Base-by-base conservation (phyloP, 495 filamentous ascomycete species). In the Echria macrotheca region DNA sequence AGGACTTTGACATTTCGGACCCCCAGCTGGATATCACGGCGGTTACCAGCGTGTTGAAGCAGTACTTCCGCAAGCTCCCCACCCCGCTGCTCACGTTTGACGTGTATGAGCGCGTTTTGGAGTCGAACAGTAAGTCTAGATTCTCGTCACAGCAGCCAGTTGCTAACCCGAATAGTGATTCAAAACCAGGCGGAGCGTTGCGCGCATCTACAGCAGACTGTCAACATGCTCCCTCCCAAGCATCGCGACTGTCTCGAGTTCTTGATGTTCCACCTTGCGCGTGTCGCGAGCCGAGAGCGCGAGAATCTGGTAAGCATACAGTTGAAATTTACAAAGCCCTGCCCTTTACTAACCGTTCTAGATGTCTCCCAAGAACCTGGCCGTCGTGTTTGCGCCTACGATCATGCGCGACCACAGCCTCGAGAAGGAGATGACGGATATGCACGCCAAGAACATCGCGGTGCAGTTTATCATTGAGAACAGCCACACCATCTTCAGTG, bases 311-410 rank as follows among this genome's bases (percentile, higher is more conserved):
- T 81, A 66, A 39, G 77, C 52, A 3, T 39, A 8, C 14, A 7
- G 9, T 22, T 25, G 15, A 37, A 18, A 17, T 24, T 37, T 17
- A n/a, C 8, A 5, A 43, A 19, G 12, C 14, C n/a, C n/a, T 21
- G 24, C 29, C 9, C 19, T 12, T 22, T 22, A 10, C 43, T 45
- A 12, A 10, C 26, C 22, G 9, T 12, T 46, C 3, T 40, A 76
- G 66, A 99, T 99, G 94, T 93, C 87, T 15, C 86, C 91, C 28
- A 83, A 87, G 62, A 99, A 99, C 57, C 72, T 97, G 29, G 89
- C 94, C 4, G 94, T 99, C 48, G 94, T 99, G 22, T 99, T 99
- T 58, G 94, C 94, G 21, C 94, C 94, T 19, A 99, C 94, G 6
- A 89, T 99, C 51, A 93, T 99, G 85, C 77, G 93, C 43, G 89